Evolutionary conservation across 2,329 filamentous ascomycete species (phyloP).

Genomic region (Stagonosporopsis tanaceti): DNA sequence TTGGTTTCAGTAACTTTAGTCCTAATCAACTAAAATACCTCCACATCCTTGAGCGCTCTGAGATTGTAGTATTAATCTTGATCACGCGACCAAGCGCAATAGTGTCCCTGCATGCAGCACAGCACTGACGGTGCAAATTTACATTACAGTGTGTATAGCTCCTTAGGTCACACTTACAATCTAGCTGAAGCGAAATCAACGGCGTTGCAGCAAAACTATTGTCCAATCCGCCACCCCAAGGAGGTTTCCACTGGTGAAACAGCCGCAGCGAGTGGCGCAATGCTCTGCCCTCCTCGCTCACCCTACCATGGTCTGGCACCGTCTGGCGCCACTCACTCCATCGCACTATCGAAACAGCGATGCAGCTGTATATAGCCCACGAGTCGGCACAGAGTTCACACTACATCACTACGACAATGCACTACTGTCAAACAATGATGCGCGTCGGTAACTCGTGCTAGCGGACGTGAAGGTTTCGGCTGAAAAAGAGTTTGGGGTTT

Average conservation of each 20-base stretch:
- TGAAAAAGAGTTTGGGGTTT: not conserved
- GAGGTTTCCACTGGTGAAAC: slow-evolving; percentile 19
- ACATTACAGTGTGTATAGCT: not conserved
- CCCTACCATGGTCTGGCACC: not conserved
- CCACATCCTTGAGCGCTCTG: not conserved
- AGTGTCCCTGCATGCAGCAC: not conserved
- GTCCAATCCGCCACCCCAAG: slow-evolving; percentile 7
- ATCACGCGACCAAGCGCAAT: not conserved
- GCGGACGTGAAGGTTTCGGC: slow-evolving; percentile 2
- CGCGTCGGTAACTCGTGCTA: slow-evolving; percentile 11
- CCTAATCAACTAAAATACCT: slow-evolving; percentile 14
- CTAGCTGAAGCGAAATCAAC: slow-evolving; percentile 2
- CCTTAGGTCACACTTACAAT: not conserved
- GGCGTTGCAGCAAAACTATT: not conserved
- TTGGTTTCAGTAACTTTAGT: slow-evolving; percentile 12
- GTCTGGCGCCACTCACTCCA: not conserved
- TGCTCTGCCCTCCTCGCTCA: not conserved
- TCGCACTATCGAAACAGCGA: slow-evolving; percentile 11
- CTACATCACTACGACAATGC: slow-evolving; percentile 12
- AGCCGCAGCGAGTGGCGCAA: slow-evolving; percentile 7
- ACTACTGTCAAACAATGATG: slow-evolving; percentile 13
- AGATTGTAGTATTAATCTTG: not conserved
- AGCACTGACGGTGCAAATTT: not conserved
- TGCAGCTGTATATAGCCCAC: not conserved
- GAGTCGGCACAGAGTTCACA: not conserved